These are phyloP conservation scores for Populus euphratica DNA, from an alignment of 345 rosid species.

Conservation along the genomic window DNA sequence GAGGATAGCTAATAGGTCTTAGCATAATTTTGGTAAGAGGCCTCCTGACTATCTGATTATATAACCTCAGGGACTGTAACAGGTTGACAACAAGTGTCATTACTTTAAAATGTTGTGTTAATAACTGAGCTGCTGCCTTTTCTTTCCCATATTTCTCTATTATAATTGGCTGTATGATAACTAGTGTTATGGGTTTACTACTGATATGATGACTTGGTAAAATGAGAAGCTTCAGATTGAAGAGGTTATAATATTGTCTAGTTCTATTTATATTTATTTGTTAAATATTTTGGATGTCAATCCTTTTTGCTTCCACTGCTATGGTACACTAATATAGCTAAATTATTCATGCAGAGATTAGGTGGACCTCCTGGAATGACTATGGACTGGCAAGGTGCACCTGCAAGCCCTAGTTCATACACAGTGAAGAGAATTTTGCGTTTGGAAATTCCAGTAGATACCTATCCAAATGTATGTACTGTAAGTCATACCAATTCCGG, in stretches of 20 bases:
- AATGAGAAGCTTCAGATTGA: background rate
- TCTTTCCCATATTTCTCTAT: background rate
- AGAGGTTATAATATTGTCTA: background rate
- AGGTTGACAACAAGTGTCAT: background rate
- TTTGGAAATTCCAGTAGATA: conserved; percentile 96
- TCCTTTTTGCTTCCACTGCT: background rate
- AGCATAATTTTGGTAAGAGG: background rate
- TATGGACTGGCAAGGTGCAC: conserved; percentile 99
- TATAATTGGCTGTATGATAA: background rate
- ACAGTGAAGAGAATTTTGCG: conserved; percentile 94
- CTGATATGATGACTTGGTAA: background rate
- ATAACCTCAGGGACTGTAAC: background rate
- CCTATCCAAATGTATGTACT: conserved; percentile 63
- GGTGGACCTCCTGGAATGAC: conserved; percentile 91
- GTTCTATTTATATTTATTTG: background rate
- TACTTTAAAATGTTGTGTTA: background rate
- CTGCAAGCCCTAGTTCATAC: conserved; percentile 91
- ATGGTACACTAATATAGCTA: conserved; percentile 7
- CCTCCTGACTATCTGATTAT: background rate
- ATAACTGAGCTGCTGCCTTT: background rate
- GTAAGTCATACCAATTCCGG: background rate
- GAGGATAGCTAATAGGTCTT: background rate
- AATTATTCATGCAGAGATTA: conserved; percentile 54
- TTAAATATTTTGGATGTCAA: background rate
- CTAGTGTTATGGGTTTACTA: background rate